Conservation (phyloP, 2,329 filamentous ascomycete genomes). For the Ophiostoma tasmaniense region DNA sequence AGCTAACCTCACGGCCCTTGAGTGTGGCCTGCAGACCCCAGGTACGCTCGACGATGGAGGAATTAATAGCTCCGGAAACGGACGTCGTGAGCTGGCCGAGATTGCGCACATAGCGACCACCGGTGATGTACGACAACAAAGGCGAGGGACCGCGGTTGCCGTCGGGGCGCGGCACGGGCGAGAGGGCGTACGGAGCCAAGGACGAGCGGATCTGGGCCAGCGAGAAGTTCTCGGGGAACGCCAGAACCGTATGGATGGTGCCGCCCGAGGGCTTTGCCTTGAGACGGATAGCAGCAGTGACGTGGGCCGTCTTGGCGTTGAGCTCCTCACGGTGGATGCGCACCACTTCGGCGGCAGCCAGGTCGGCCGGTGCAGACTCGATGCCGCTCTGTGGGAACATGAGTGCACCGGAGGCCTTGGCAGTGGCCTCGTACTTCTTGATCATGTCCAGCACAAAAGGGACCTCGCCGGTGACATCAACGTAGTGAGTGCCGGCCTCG, state of each 20-base stretch:
- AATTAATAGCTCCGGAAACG: slow-evolving; percentile 41
- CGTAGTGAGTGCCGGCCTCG: slow-evolving; percentile 54
- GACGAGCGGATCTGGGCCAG: slow-evolving; percentile 39
- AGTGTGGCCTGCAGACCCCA: slow-evolving; percentile 51
- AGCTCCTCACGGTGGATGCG: slow-evolving; percentile 43
- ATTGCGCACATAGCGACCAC: slow-evolving; percentile 39
- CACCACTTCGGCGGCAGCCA: slow-evolving; percentile 47
- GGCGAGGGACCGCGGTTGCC: slow-evolving; percentile 27
- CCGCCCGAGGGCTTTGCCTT: slow-evolving; percentile 52
- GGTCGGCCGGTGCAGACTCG: slow-evolving; percentile 54
- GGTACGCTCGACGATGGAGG: slow-evolving; percentile 48
- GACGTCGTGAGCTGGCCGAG: slow-evolving; percentile 50
- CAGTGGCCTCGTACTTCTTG: slow-evolving; percentile 45
- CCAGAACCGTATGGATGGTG: slow-evolving; percentile 59
- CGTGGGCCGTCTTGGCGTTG: slow-evolving; percentile 42
- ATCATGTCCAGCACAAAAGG: slow-evolving; percentile 53
- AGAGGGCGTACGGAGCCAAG: slow-evolving; percentile 46
- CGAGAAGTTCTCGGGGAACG: slow-evolving; percentile 44
- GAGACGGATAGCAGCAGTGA: slow-evolving; percentile 40
- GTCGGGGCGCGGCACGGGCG: slow-evolving; percentile 43
- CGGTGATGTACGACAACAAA: slow-evolving; percentile 40
- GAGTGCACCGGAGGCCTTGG: slow-evolving; percentile 46
- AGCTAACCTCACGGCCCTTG: slow-evolving; percentile 36
- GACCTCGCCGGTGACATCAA: slow-evolving; percentile 55
- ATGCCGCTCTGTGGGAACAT: slow-evolving; percentile 55